These are phyloP conservation scores for Argentina anserina DNA, from an alignment of 306 rosid genomes.

Conservation along the genomic window DNA sequence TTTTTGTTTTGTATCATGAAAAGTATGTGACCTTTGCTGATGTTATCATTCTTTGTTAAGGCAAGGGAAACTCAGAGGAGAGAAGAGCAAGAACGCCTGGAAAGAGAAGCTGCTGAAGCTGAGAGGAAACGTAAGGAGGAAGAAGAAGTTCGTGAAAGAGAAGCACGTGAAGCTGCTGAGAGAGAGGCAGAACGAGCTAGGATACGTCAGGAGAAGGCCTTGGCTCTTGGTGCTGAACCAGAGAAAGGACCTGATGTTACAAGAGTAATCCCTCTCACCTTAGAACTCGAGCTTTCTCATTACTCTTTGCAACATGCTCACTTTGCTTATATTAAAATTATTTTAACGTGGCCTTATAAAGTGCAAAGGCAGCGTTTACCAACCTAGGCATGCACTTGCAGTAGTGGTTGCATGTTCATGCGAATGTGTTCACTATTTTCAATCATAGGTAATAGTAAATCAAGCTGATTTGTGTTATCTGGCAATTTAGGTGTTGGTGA, in stretches of 20 bases:
- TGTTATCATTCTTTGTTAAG: conserved; percentile 38
- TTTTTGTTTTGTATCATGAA: background rate
- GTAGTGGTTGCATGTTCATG: background rate
- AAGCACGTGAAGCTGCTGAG: conserved; percentile 83
- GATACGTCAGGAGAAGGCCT: conserved; percentile 73
- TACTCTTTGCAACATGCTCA: background rate
- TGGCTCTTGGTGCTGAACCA: conserved; percentile 87
- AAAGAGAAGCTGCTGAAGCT: conserved; percentile 96
- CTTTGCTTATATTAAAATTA: background rate
- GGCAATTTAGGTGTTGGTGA: conserved; percentile 70
- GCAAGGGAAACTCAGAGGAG: conserved; percentile 89
- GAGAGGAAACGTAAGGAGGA: conserved; percentile 82
- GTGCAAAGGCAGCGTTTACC: background rate
- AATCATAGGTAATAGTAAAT: background rate
- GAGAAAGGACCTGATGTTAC: conserved; percentile 91
- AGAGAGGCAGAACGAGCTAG: conserved; percentile 76
- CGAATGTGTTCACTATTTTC: too few relatives aligned
- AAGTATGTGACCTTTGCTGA: conserved; percentile 11
- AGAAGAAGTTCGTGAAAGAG: conserved; percentile 88
- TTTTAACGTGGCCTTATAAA: background rate
- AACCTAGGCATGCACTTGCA: background rate
- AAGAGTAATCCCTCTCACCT: conserved; percentile 45
- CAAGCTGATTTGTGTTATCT: conserved; percentile 10
- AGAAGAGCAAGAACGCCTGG: conserved; percentile 90
- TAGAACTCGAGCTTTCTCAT: conserved; percentile 8